Conservation (phyloP, 176 grass and related monocot genomes). For the Triticum dicoccoides region DNA sequence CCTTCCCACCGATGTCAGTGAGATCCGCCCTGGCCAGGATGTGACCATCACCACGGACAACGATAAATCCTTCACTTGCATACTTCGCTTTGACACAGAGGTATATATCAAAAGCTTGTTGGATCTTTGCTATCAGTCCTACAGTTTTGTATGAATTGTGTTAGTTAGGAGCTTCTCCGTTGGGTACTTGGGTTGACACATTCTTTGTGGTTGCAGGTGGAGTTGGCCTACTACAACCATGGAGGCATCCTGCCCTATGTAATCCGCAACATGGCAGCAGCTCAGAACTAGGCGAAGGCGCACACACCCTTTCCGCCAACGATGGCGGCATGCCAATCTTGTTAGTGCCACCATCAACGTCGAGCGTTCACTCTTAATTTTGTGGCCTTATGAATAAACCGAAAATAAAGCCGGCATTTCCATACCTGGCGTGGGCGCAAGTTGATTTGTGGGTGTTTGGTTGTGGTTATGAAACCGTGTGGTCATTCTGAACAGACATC, state of each 20-base stretch:
- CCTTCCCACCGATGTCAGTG: conserved; percentile 57
- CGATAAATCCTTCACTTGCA: conserved; percentile 83
- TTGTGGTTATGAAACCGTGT: background rate
- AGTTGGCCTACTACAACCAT: conserved; percentile 90
- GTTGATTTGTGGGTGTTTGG: background rate
- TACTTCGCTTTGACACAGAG: conserved; percentile 80
- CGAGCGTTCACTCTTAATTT: background rate
- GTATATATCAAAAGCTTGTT: conserved; percentile 28
- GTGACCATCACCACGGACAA: conserved; percentile 56
- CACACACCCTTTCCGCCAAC: background rate
- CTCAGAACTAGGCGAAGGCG: conserved; percentile 42
- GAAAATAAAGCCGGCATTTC: too few species aligned
- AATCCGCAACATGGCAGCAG: conserved; percentile 64
- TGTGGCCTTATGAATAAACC: too few species aligned
- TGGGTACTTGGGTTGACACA: background rate
- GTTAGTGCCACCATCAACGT: background rate
- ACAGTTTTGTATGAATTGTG: background rate
- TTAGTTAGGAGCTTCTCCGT: background rate
- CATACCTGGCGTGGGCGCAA: background rate
- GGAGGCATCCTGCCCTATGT: conserved; percentile 93
- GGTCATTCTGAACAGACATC: background rate
- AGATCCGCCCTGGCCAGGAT: conserved; percentile 92
- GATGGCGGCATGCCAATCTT: background rate
- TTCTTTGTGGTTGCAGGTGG: conserved; percentile 60
- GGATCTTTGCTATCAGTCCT: background rate